These are phyloP conservation scores for Nakazawaea ernobii DNA, from an alignment of 805 yeast genomes.

Conservation along the genomic window DNA sequence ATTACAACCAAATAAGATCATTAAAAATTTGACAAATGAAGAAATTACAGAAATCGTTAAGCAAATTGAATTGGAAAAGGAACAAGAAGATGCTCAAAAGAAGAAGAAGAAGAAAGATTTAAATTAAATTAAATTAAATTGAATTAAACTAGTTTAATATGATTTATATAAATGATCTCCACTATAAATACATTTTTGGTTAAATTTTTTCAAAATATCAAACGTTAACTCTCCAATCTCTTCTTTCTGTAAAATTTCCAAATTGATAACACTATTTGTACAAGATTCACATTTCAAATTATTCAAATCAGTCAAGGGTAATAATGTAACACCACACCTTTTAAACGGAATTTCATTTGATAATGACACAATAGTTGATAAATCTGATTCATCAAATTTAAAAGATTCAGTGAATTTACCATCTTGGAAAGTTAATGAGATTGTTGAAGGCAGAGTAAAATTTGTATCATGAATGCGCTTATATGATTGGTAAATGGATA, in stretches of 20 bases:
- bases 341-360: conserved; percentile 4
- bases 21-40: conserved; percentile 58
- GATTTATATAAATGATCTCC: conserved; percentile 8
- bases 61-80: conserved; percentile 84
- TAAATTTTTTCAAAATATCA: not conserved
- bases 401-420: not conserved
- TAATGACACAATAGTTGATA: not conserved
- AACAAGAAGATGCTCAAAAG: conserved; percentile 73
- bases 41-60: conserved; percentile 72
- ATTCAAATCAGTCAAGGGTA: conserved; percentile 6
- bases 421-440: not conserved
- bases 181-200: conserved; percentile 6
- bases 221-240: not conserved
- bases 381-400: not conserved
- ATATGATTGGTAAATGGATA: conserved; percentile 6
- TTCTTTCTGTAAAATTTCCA: not conserved
- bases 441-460: not conserved
- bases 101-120: conserved; percentile 23
- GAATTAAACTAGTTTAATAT: not conserved
- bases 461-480: not conserved
- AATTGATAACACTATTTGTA: not conserved
- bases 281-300: conserved; percentile 1
- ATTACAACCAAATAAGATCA: conserved; percentile 61
- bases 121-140: not conserved
- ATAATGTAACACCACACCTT: conserved; percentile 9